Conservation (phyloP, 768 basidiomycete genomes). For the Kwoniella bestiolae region DNA sequence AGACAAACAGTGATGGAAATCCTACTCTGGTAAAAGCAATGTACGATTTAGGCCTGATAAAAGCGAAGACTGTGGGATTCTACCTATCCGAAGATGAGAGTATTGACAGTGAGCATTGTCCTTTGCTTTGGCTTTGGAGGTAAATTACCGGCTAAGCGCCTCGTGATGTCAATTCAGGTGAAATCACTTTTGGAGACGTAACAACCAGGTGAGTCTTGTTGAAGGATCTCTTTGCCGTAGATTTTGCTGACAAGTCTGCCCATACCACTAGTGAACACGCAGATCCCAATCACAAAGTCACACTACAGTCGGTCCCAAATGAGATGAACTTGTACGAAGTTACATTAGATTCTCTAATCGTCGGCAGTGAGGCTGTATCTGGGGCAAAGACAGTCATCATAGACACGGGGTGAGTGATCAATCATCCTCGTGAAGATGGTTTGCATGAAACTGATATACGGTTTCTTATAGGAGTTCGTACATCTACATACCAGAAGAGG, state of each 20-base stretch:
- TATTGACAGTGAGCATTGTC: conserved; percentile 11
- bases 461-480: conserved; percentile 9
- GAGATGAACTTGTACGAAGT: conserved; percentile 18
- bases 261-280: conserved; percentile 12
- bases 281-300: conserved; percentile 14
- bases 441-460: too few relatives aligned
- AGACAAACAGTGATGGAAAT: conserved; percentile 1
- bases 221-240: too few relatives aligned
- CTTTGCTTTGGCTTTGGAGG: background rate
- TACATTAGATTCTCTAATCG: conserved; percentile 2
- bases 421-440: background rate
- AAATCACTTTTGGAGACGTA: conserved; percentile 19
- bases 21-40: conserved; percentile 17
- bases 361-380: background rate
- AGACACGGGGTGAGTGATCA: conserved; percentile 14
- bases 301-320: conserved; percentile 6
- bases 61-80: conserved; percentile 12
- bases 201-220: conserved; percentile 12
- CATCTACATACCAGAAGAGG: conserved; percentile 15
- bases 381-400: conserved; percentile 5
- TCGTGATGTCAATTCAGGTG: conserved; percentile 1
- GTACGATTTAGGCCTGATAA: conserved; percentile 12
- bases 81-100: conserved; percentile 10
- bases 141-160: background rate
- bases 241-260: too few relatives aligned